A percentile compares a stretch with the other conserved stretches of the same genome.
Evolutionary conservation across 768 basidiomycete genomes (phyloP).

Genomic region (Atractiella rhizophila): DNA sequence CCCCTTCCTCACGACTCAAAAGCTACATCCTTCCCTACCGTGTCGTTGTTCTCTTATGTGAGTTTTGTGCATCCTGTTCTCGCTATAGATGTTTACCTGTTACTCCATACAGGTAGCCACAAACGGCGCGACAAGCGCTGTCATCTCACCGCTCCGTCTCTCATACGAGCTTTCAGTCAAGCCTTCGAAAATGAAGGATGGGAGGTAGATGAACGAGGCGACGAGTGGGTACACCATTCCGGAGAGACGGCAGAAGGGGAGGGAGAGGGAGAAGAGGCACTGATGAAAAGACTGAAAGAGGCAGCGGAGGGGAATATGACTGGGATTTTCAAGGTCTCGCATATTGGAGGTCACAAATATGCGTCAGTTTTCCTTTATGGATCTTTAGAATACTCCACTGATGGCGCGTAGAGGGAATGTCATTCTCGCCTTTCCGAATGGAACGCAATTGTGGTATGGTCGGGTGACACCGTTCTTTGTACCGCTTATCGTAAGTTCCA

Average conservation of each 20-base stretch:
- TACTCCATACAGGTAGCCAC: conserved; percentile 44
- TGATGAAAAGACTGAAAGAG: conserved; percentile 28
- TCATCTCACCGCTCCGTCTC: conserved; percentile 28
- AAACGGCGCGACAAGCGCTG: conserved; percentile 81
- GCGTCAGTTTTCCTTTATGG: conserved; percentile 22
- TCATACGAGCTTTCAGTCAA: conserved; percentile 1
- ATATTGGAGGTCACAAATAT: conserved; percentile 80
- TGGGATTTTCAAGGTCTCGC: conserved; percentile 63
- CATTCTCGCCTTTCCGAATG: conserved; percentile 14
- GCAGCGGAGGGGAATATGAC: conserved; percentile 33
- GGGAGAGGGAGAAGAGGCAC: conserved; percentile 32
- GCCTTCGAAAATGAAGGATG: neutral
- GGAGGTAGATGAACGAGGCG: conserved; percentile 1
- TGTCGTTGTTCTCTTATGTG: conserved; percentile 70
- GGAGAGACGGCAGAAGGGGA: conserved; percentile 23
- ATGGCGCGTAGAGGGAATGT: conserved; percentile 5
- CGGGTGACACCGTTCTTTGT: conserved; percentile 76
- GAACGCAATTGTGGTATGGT: conserved; percentile 54
- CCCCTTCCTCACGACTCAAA: neutral
- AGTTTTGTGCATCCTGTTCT: conserved; percentile 18
- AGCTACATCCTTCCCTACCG: conserved; percentile 71
- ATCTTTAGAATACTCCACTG: neutral
- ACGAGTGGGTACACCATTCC: neutral
- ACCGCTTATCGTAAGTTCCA: conserved; percentile 37
- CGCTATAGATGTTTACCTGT: neutral